Percentiles rank a stretch among this genome's conserved stretches.
These are phyloP conservation scores for Emmonsia crescens DNA, from an alignment of 2,329 filamentous ascomycete species.

Conservation along the genomic window DNA sequence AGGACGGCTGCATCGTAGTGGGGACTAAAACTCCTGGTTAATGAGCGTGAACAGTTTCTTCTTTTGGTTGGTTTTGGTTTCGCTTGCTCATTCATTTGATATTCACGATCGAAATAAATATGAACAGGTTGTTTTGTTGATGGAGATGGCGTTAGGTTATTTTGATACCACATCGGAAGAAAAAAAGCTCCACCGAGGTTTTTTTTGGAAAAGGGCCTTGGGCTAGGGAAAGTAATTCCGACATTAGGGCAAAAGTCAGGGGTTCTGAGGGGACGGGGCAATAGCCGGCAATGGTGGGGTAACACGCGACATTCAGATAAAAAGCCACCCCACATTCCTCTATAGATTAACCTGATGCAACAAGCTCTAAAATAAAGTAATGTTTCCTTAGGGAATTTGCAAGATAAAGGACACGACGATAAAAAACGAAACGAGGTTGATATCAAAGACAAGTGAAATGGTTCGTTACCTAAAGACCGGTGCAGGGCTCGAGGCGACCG, in stretches of 20 bases:
- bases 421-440: background rate
- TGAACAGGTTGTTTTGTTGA: too few relatives aligned
- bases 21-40: too few relatives aligned
- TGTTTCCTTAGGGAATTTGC: background rate
- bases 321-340: background rate
- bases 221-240: background rate
- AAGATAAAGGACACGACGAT: background rate
- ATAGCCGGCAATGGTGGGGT: background rate
- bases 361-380: background rate
- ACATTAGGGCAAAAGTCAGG: background rate
- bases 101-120: too few relatives aligned
- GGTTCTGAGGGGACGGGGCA: background rate
- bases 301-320: background rate
- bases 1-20: too few relatives aligned
- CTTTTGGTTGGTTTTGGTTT: too few relatives aligned
- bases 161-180: too few relatives aligned
- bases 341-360: background rate
- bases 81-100: too few relatives aligned
- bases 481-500: background rate
- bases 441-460: background rate
- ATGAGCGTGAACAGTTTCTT: too few relatives aligned
- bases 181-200: background rate
- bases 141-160: too few relatives aligned
- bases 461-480: conserved; percentile 3
- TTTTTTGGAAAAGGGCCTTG: background rate